Evolutionary conservation across 2,329 filamentous ascomycete genomes (phyloP).

Genomic region (Fusarium succisae): DNA sequence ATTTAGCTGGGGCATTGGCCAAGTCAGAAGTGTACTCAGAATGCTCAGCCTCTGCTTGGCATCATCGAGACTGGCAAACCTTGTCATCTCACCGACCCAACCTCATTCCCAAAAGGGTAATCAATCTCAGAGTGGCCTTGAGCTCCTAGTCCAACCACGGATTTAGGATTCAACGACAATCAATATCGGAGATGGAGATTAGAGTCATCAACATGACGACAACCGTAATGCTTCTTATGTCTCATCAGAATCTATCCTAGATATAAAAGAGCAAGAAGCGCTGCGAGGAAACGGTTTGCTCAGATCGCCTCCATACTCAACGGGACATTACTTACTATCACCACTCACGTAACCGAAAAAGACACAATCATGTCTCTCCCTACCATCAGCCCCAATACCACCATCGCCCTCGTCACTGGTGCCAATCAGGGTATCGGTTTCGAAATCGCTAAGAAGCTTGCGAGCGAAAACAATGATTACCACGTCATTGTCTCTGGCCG

Average conservation of each 20-base stretch:
- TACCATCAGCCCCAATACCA: conserved; percentile 4
- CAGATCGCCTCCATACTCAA: not conserved
- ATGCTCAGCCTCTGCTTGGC: not conserved
- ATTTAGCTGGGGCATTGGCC: not conserved
- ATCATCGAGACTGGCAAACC: not conserved
- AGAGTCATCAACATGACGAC: not conserved
- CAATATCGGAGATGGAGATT: conserved; percentile 6
- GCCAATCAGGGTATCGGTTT: conserved; percentile 28
- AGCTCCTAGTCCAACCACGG: conserved; percentile 22
- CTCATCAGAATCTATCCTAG: not conserved
- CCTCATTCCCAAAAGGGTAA: conserved; percentile 20
- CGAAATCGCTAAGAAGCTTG: conserved; percentile 16
- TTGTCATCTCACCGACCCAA: not conserved
- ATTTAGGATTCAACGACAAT: conserved; percentile 13
- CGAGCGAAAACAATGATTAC: conserved; percentile 11
- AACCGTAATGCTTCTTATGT: not conserved
- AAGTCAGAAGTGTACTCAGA: not conserved
- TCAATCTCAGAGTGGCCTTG: conserved; percentile 26
- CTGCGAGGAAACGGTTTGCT: not conserved
- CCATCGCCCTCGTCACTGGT: conserved; percentile 17
- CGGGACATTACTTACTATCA: not conserved
- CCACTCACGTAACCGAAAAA: not conserved
- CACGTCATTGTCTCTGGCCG: conserved; percentile 24
- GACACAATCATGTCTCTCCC: conserved; percentile 10
- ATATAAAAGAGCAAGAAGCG: conserved; percentile 4